Evolutionary conservation across 257 asterid species (phyloP).

Genomic region (Solanum raphanifolium): DNA sequence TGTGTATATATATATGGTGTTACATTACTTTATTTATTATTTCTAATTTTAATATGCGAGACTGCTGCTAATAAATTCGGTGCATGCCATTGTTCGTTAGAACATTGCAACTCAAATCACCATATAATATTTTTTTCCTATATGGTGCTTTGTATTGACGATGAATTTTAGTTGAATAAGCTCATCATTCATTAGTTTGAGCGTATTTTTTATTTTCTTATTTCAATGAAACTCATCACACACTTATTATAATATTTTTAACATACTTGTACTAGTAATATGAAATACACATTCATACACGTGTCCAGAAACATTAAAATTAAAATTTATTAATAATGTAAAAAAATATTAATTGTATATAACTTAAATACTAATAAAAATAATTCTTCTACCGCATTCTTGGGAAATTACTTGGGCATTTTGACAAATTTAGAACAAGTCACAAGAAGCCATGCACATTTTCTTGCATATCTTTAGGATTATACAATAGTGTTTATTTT

Average conservation of each 20-base stretch:
- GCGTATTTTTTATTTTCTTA: no score
- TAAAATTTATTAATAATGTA: neutral
- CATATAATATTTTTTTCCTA: neutral
- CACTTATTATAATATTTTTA: neutral
- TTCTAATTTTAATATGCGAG: no score
- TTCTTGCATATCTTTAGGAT: neutral
- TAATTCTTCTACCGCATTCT: neutral
- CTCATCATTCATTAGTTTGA: neutral
- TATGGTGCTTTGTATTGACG: neutral
- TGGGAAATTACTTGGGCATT: neutral
- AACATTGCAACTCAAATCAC: neutral
- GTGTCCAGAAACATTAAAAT: neutral
- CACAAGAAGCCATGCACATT: neutral
- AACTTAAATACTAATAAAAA: neutral
- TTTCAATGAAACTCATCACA: neutral
- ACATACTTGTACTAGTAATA: neutral
- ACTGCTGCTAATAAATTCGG: no score
- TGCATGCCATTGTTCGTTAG: no score
- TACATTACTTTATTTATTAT: no score
- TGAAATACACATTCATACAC: neutral
- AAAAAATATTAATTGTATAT: neutral
- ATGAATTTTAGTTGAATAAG: neutral
- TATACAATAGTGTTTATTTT: neutral
- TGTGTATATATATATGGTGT: no score
- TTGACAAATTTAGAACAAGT: slow-evolving; percentile 5